phyloP scores from a whole-genome alignment of 2,329 filamentous ascomycete genomes.

The Ophiocordyceps camponoti-leonardi region DNA sequence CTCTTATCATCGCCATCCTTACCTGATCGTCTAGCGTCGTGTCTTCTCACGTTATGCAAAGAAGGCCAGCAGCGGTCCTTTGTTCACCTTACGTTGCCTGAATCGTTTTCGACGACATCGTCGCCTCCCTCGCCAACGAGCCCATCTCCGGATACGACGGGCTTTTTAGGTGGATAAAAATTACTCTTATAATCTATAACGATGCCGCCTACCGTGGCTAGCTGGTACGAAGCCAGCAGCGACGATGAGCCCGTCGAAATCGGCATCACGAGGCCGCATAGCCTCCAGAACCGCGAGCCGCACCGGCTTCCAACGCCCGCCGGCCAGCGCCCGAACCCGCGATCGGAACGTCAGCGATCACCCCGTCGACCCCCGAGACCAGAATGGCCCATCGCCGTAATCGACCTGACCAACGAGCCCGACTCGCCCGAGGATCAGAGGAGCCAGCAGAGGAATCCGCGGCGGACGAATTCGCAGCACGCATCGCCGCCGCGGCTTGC shows the following conservation, averaged over 20 bases:
- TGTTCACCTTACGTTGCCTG: too few species aligned
- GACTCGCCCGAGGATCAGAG: slow-evolving; percentile 25
- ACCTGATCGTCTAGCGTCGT: neutral
- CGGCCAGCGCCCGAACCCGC: neutral
- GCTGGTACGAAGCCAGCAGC: slow-evolving; percentile 3
- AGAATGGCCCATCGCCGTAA: slow-evolving; percentile 13
- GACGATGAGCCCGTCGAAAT: slow-evolving; percentile 19
- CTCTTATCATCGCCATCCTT: neutral
- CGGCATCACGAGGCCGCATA: neutral
- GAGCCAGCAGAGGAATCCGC: slow-evolving; percentile 17
- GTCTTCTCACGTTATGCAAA: too few species aligned
- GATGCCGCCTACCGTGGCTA: slow-evolving; percentile 5
- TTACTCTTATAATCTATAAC: neutral
- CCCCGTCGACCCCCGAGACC: neutral
- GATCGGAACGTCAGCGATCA: neutral
- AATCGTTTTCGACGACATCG: too few species aligned
- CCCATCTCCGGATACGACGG: neutral
- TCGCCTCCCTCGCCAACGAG: neutral
- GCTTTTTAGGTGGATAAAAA: neutral
- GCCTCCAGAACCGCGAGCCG: neutral
- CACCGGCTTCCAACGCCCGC: neutral
- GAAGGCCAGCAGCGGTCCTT: too few species aligned
- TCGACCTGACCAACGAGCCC: slow-evolving; percentile 32
- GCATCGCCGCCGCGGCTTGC: slow-evolving; percentile 23
- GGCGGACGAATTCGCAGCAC: slow-evolving; percentile 22